Conservation (phyloP, 495 filamentous ascomycete species). For the Jackrogersella multiformis region DNA sequence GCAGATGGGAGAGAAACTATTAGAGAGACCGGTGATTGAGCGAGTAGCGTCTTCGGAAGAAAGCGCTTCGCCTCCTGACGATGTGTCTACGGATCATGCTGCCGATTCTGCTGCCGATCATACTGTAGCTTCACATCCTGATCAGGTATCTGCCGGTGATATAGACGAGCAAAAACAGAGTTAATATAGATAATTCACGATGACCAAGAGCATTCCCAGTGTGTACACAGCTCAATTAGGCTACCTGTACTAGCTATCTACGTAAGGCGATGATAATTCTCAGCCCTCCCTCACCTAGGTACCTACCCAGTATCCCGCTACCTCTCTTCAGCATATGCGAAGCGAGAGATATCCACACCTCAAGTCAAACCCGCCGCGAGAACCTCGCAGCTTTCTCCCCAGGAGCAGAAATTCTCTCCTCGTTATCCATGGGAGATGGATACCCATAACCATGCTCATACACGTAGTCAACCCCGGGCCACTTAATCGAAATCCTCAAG, state of each 20-base stretch:
- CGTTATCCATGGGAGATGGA: too few species aligned
- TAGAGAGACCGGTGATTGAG: constrained; percentile 19
- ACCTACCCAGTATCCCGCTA: not conserved
- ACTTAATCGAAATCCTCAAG: too few species aligned
- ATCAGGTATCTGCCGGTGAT: not conserved
- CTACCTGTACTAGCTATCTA: not conserved
- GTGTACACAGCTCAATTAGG: not conserved
- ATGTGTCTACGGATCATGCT: not conserved
- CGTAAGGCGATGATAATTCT: not conserved
- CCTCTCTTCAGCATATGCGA: not conserved
- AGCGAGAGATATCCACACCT: not conserved
- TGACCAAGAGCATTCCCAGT: not conserved
- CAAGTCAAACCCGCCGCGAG: not conserved
- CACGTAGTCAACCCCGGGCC: too few species aligned
- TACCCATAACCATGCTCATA: too few species aligned
- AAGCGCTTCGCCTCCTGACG: not conserved
- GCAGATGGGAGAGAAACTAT: constrained; percentile 45
- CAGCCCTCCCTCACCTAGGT: too few species aligned
- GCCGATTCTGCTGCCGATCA: too few species aligned
- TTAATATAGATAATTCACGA: not conserved
- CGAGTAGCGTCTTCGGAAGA: not conserved
- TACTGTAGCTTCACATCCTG: too few species aligned
- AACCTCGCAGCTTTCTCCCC: not conserved
- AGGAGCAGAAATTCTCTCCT: not conserved
- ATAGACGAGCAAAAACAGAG: not conserved